Evolutionary conservation across 768 basidiomycete species (phyloP).

Genomic region (Lactarius indigo): DNA sequence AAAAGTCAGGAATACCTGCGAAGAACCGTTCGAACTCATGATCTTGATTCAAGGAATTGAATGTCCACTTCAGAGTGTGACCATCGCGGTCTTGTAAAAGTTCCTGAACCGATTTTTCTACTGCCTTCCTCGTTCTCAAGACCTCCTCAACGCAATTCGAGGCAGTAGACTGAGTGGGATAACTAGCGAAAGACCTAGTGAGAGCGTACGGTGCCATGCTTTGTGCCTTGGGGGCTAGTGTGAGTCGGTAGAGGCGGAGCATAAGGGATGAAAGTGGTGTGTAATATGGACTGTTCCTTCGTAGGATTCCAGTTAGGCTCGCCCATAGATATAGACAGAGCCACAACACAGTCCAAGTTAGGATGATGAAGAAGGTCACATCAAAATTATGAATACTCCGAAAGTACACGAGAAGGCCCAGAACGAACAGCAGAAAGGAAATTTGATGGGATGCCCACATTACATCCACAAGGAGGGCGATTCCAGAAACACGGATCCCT

Average conservation of each 20-base stretch:
- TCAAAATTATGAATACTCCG: fast-evolving
- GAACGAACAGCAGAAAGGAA: not conserved
- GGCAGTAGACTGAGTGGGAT: not conserved
- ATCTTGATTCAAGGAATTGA: not conserved
- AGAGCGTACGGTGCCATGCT: not conserved
- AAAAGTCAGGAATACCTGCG: not conserved
- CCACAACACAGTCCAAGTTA: fast-evolving
- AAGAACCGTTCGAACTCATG: not conserved
- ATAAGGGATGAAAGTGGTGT: not conserved
- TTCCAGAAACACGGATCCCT: not conserved
- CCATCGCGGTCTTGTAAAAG: not conserved
- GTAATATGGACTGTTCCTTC: not conserved
- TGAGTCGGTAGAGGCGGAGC: not conserved
- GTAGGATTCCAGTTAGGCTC: not conserved
- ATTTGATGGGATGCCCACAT: not conserved
- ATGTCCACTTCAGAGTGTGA: not conserved
- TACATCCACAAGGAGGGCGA: not conserved
- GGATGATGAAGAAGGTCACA: not conserved
- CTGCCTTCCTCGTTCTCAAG: not conserved
- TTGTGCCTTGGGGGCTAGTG: too few relatives aligned
- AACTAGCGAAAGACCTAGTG: not conserved
- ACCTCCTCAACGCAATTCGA: not conserved
- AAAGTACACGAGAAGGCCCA: not conserved
- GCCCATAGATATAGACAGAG: not conserved
- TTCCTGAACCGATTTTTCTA: not conserved